Evolutionary conservation across 805 yeast species (phyloP).

Genomic region (Metschnikowia anglica): DNA sequence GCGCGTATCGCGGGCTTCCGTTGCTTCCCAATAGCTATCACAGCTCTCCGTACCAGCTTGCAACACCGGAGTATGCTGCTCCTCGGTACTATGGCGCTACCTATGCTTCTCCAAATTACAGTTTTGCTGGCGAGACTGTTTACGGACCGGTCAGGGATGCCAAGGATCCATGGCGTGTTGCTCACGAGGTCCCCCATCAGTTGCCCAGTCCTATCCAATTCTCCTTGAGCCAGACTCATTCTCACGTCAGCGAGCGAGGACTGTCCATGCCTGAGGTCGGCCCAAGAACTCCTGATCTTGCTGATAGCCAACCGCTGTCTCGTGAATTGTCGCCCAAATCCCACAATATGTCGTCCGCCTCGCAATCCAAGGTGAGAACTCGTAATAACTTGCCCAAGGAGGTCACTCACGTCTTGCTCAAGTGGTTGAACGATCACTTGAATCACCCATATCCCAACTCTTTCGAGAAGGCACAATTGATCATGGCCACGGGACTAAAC

Average conservation of each 20-base stretch:
- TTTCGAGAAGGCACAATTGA: conserved; percentile 67
- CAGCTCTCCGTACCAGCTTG: conserved; percentile 6
- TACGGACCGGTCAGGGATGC: conserved; percentile 1
- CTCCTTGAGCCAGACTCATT: background rate
- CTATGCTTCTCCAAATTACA: conserved; percentile 3
- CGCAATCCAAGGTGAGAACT: conserved; percentile 26
- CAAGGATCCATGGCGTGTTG: conserved; percentile 4
- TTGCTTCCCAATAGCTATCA: conserved; percentile 3
- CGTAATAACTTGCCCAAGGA: conserved; percentile 78
- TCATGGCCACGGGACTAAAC: conserved; percentile 72
- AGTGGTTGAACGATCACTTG: conserved; percentile 72
- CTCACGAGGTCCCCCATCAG: conserved; percentile 1
- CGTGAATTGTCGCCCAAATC: conserved; percentile 8
- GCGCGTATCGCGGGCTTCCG: conserved; percentile 8
- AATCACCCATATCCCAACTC: conserved; percentile 85
- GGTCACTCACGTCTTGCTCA: conserved; percentile 66
- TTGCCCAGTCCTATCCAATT: background rate
- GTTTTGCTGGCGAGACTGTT: conserved; percentile 13
- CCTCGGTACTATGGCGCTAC: conserved; percentile 15
- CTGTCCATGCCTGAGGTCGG: background rate
- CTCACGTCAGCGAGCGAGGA: background rate
- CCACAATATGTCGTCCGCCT: conserved; percentile 14
- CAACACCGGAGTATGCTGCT: conserved; percentile 11
- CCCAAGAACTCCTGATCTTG: background rate
- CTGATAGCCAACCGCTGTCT: conserved; percentile 5